Evolutionary conservation across 129 eudicot species (phyloP).

Genomic region (Heracleum sosnowskyi): DNA sequence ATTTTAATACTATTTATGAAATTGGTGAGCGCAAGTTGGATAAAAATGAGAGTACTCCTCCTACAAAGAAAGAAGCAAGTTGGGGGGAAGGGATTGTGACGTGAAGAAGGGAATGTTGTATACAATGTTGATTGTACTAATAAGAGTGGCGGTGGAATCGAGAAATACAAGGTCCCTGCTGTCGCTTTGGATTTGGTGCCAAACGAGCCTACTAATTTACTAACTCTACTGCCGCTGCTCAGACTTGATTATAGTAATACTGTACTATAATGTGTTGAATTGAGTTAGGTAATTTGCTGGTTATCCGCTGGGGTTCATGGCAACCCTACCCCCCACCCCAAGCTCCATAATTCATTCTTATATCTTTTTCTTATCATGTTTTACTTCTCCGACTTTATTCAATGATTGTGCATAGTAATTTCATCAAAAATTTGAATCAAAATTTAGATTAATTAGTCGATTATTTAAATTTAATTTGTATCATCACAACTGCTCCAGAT

Average conservation of each 20-base stretch:
- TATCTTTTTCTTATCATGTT: not conserved
- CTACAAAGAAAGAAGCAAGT: not conserved
- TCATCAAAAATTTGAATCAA: too few relatives aligned
- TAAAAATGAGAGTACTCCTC: too few relatives aligned
- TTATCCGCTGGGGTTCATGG: slow-evolving; percentile 2
- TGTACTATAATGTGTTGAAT: too few relatives aligned
- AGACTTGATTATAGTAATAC: too few relatives aligned
- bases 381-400: too few relatives aligned
- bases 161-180: not conserved
- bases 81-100: not conserved
- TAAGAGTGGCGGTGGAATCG: not conserved
- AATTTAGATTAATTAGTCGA: too few relatives aligned
- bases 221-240: not conserved
- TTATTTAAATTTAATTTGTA: too few relatives aligned
- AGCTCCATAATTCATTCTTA: not conserved
- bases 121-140: not conserved
- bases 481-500: too few relatives aligned
- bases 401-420: too few relatives aligned
- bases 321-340: not conserved
- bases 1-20: too few relatives aligned
- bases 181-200: slow-evolving; percentile 3
- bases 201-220: not conserved
- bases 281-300: slow-evolving; percentile 7
- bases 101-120: slow-evolving; percentile 3
- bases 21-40: too few relatives aligned